Percentiles rank a stretch among this genome's conserved stretches.
phyloP scores from a whole-genome alignment of 805 yeast species.

The Myxozyma mucilagina region DNA sequence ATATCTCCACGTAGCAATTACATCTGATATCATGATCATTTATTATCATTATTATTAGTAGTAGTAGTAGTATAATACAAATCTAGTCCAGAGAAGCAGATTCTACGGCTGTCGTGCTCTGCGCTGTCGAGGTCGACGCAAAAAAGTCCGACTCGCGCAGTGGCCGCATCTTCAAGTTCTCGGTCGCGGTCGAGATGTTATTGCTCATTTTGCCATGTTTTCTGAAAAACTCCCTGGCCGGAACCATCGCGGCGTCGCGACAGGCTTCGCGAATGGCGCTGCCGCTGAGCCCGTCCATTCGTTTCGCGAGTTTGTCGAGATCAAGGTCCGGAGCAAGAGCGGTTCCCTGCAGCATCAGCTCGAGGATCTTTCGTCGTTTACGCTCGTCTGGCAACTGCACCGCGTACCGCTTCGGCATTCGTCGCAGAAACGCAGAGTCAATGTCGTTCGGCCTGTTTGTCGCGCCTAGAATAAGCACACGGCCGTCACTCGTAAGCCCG shows the following conservation, averaged over 20 bases:
- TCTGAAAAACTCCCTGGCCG: conserved; percentile 82
- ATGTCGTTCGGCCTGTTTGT: conserved; percentile 91
- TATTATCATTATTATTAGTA: too few relatives aligned
- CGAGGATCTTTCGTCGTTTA: conserved; percentile 70
- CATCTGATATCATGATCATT: too few relatives aligned
- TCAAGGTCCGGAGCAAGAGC: conserved; percentile 61
- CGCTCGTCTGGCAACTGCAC: conserved; percentile 66
- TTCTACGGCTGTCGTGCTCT: too few relatives aligned
- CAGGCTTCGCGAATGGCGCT: conserved; percentile 89
- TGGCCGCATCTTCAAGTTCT: conserved; percentile 52
- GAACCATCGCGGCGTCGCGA: conserved; percentile 87
- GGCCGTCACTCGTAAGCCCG: conserved; percentile 63
- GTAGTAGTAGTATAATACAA: too few relatives aligned
- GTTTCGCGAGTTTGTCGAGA: conserved; percentile 55
- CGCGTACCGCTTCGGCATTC: conserved; percentile 88
- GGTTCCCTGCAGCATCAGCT: conserved; percentile 67
- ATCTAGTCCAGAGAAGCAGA: too few relatives aligned
- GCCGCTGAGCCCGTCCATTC: conserved; percentile 80
- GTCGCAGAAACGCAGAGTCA: conserved; percentile 86
- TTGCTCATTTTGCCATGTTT: conserved; percentile 44
- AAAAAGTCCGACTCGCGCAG: conserved; percentile 62
- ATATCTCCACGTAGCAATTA: too few relatives aligned
- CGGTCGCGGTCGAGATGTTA: too few relatives aligned
- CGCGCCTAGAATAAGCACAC: conserved; percentile 88
- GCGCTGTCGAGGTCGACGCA: background rate